A percentile compares a stretch with the other conserved stretches of the same genome.
These are phyloP conservation scores for Kwoniella pini DNA, from an alignment of 768 basidiomycete genomes.

Conservation along the genomic window DNA sequence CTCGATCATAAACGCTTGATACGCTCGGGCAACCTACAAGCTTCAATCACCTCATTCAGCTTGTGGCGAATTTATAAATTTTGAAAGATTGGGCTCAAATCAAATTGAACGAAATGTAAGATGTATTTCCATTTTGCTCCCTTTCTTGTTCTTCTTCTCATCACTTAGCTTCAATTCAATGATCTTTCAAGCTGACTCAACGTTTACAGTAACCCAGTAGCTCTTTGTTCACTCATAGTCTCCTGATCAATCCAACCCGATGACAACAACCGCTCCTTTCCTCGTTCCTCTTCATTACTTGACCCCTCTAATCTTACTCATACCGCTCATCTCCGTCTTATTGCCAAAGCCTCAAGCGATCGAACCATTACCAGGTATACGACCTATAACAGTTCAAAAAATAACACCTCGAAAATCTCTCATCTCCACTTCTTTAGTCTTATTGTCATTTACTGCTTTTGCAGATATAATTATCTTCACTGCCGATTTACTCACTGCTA, in stretches of 20 bases:
- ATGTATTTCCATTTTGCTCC: no score
- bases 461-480: conserved; percentile 75
- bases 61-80: no score
- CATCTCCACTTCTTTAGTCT: conserved; percentile 71
- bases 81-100: no score
- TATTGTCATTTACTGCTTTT: conserved; percentile 72
- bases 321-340: conserved; percentile 33
- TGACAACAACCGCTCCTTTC: background rate
- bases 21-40: no score
- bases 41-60: no score
- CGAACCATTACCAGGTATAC: conserved; percentile 34
- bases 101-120: no score
- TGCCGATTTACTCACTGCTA: conserved; percentile 65
- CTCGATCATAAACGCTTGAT: no score
- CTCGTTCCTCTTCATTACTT: conserved; percentile 35
- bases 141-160: no score
- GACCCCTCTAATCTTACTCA: conserved; percentile 36
- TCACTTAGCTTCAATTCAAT: no score
- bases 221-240: no score
- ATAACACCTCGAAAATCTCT: conserved; percentile 71
- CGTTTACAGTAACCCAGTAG: no score
- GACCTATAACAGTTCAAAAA: conserved; percentile 59
- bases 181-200: no score
- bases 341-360: conserved; percentile 17
- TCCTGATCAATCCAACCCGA: background rate